phyloP scores from a whole-genome alignment of 345 rosid species.

The Brassica rapa region DNA sequence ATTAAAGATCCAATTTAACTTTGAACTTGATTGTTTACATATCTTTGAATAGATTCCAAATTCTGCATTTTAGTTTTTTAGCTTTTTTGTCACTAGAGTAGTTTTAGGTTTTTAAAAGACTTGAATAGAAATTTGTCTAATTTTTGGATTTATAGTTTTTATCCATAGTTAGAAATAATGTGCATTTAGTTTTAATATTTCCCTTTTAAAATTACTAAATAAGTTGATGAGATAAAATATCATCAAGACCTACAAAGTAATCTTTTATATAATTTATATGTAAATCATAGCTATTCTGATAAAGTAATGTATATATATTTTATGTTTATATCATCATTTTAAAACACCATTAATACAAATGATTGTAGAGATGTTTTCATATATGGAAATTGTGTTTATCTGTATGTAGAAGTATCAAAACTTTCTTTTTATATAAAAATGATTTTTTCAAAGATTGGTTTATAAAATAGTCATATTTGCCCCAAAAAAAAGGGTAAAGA shows the following conservation, averaged over 20 bases:
- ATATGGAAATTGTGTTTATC: neutral
- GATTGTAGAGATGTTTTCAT: neutral
- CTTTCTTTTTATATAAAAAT: too few species aligned
- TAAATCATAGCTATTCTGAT: too few species aligned
- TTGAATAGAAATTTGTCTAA: neutral
- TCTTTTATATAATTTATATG: too few species aligned
- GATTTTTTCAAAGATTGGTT: neutral
- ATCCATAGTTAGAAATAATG: neutral
- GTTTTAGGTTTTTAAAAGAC: neutral
- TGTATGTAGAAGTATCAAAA: neutral
- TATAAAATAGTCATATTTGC: neutral
- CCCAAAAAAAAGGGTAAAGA: neutral
- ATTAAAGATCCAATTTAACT: neutral
- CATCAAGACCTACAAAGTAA: neutral
- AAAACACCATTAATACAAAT: too few species aligned
- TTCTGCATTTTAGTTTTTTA: neutral
- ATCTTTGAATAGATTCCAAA: too few species aligned
- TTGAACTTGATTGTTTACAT: neutral
- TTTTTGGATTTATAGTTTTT: neutral
- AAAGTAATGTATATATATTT: too few species aligned
- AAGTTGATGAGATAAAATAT: neutral
- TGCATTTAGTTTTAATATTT: neutral
- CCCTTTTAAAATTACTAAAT: neutral
- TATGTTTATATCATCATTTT: neutral
- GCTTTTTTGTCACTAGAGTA: neutral